These are phyloP conservation scores for Euclidium syriacum DNA, from an alignment of 345 rosid genomes.

Conservation along the genomic window DNA sequence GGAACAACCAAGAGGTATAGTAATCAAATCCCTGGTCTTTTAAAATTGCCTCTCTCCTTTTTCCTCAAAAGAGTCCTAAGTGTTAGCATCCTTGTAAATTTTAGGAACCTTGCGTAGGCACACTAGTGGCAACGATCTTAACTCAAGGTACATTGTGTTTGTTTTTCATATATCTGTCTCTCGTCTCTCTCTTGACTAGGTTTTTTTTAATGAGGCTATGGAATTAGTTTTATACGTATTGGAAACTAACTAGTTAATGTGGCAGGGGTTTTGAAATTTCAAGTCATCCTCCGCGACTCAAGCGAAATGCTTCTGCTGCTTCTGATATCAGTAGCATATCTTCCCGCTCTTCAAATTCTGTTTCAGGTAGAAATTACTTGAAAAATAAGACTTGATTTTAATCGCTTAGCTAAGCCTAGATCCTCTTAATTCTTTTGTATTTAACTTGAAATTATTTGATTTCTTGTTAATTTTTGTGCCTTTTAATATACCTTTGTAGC, in stretches of 20 bases:
- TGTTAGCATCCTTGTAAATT: neutral
- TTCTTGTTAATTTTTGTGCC: constrained; percentile 4
- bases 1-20: constrained; percentile 53
- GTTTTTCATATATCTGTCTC: neutral
- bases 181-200: neutral
- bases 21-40: neutral
- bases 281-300: constrained; percentile 45
- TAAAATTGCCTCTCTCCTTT: neutral
- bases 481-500: constrained; percentile 36
- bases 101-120: constrained; percentile 52
- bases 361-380: too few relatives aligned
- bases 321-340: constrained; percentile 66
- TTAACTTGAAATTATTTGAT: neutral
- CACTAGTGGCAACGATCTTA: constrained; percentile 51
- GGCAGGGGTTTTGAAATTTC: constrained; percentile 53
- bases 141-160: constrained; percentile 50
- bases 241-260: neutral
- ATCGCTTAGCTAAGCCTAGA: neutral
- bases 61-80: neutral
- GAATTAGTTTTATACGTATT: neutral
- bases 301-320: constrained; percentile 65
- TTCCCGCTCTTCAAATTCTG: constrained; percentile 36
- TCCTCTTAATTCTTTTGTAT: neutral
- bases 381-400: too few relatives aligned
- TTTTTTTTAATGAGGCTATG: neutral